Conservation (phyloP, 192 early-diverging fungal species). For the Piromyces sp. region DNA sequence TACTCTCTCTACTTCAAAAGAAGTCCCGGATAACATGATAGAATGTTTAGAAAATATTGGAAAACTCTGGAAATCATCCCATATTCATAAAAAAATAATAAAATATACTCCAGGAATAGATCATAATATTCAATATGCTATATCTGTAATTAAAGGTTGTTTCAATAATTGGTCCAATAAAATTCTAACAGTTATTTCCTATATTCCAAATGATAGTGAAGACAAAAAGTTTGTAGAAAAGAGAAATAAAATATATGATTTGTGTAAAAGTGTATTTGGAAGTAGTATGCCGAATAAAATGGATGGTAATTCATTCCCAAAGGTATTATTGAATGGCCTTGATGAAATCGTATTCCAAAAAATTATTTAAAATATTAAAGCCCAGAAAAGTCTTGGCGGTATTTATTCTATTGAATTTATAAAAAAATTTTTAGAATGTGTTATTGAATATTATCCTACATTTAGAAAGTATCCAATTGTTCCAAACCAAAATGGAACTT, state of each 20-base stretch:
- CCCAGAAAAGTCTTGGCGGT: background rate
- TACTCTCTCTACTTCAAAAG: too few species aligned
- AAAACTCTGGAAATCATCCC: background rate
- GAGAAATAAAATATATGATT: background rate
- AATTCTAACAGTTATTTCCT: background rate
- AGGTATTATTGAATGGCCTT: background rate
- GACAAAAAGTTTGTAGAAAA: background rate
- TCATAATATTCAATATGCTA: background rate
- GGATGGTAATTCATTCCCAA: background rate
- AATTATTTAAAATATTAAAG: background rate
- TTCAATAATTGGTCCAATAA: background rate
- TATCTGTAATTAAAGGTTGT: background rate
- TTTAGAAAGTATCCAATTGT: background rate
- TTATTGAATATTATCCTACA: background rate
- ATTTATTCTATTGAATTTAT: background rate
- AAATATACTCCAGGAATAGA: background rate
- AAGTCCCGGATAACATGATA: background rate
- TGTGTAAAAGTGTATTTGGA: background rate
- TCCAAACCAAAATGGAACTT: background rate
- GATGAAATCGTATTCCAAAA: background rate
- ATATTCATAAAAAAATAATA: background rate
- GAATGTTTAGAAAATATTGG: background rate
- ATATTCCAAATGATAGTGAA: background rate
- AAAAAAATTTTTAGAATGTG: background rate
- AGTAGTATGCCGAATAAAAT: background rate